Evolutionary conservation across 306 rosid species (phyloP).

Genomic region (Myrica gale): DNA sequence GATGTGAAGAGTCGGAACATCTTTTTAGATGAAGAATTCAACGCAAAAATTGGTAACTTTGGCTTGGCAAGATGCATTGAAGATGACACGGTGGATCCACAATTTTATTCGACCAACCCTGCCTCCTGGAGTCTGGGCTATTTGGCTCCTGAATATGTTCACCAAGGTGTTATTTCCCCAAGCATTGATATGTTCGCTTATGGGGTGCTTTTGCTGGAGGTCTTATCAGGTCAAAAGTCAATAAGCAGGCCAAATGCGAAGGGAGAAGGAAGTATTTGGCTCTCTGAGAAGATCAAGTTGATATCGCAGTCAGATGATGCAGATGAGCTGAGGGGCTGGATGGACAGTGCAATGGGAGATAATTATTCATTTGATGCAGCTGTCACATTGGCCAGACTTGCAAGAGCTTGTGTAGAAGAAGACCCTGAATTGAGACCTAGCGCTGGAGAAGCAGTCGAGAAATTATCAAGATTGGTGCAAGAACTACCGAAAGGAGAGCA

Average conservation of each 20-base stretch:
- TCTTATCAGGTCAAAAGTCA: constrained; percentile 61
- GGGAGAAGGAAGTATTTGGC: constrained; percentile 51
- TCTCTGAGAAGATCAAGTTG: constrained; percentile 51
- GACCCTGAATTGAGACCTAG: constrained; percentile 63
- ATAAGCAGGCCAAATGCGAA: constrained; percentile 49
- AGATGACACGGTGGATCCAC: constrained; percentile 43
- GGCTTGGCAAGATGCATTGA: constrained; percentile 69
- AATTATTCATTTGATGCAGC: constrained; percentile 66
- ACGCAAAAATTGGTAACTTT: constrained; percentile 72
- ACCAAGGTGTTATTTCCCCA: constrained; percentile 62
- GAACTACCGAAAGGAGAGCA: constrained; percentile 52
- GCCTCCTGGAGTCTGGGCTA: constrained; percentile 60
- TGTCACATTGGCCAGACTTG: constrained; percentile 53
- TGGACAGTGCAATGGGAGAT: constrained; percentile 73
- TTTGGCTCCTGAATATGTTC: constrained; percentile 71
- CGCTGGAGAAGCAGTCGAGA: constrained; percentile 64
- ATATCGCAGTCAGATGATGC: constrained; percentile 53
- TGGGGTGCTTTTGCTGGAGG: constrained; percentile 74
- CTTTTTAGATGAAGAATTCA: constrained; percentile 83
- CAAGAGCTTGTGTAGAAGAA: constrained; percentile 69
- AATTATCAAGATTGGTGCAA: constrained; percentile 59
- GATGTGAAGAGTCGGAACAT: constrained; percentile 78
- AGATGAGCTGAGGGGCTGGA: constrained; percentile 70
- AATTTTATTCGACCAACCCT: constrained; percentile 45
- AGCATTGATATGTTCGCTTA: constrained; percentile 65